These are phyloP conservation scores for Leccinum rimulosum DNA, from an alignment of 768 basidiomycete species.

Conservation along the genomic window DNA sequence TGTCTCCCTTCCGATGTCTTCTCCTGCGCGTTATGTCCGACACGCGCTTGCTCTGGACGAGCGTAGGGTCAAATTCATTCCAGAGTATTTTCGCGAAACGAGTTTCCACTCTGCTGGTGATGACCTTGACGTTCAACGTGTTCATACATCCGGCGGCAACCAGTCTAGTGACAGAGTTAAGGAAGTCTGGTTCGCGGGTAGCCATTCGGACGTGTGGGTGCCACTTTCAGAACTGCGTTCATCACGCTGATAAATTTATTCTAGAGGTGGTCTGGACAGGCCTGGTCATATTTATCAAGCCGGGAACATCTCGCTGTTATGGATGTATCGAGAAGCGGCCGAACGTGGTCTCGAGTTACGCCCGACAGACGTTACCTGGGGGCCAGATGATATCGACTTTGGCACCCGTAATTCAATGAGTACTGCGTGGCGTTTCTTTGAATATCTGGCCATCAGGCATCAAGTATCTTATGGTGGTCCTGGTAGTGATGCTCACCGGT, in stretches of 20 bases:
- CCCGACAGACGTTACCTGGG: not conserved
- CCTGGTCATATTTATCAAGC: not conserved
- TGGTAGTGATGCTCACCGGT: not conserved
- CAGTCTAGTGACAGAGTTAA: too few relatives aligned
- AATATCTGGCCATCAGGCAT: not conserved
- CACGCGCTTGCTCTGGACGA: too few relatives aligned
- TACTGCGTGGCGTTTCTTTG: not conserved
- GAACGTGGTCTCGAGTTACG: not conserved
- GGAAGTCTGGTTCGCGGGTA: too few relatives aligned
- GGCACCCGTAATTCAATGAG: not conserved
- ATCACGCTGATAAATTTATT: not conserved
- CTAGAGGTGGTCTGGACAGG: not conserved
- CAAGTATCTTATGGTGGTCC: not conserved
- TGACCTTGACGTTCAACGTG: too few relatives aligned
- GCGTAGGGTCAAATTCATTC: too few relatives aligned
- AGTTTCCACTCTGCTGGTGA: too few relatives aligned
- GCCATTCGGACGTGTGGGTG: not conserved
- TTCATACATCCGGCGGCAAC: too few relatives aligned
- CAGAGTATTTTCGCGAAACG: too few relatives aligned
- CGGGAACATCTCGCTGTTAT: not conserved
- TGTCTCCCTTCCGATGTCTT: not conserved
- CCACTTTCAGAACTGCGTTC: not conserved
- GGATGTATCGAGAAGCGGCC: not conserved
- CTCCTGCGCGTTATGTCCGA: not conserved
- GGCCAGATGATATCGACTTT: not conserved